Evolutionary conservation across 257 asterid genomes (phyloP).

Genomic region (Fraxinus quadrangulata): DNA sequence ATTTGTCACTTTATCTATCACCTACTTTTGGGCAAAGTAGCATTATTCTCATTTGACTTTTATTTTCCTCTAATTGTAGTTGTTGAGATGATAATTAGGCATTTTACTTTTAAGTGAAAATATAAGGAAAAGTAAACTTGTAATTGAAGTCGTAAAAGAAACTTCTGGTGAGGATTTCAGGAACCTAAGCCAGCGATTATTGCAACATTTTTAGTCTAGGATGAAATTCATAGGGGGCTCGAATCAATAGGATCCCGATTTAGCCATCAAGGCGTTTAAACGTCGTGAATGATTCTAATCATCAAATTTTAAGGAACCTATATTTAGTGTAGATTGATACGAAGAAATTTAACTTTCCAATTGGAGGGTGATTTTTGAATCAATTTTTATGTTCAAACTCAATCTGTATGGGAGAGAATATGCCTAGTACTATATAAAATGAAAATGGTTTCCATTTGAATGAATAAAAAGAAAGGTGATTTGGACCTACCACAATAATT

Average conservation of each 20-base stretch:
- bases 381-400: neutral
- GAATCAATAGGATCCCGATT: neutral
- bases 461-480: neutral
- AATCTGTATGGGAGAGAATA: no score
- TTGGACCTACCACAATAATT: slow-evolving; percentile 21
- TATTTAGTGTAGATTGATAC: neutral
- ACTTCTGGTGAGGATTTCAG: neutral
- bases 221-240: neutral
- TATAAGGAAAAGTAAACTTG: neutral
- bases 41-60: neutral
- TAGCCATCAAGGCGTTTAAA: neutral
- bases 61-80: neutral
- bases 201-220: neutral
- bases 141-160: neutral
- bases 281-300: no score
- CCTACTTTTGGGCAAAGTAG: no score
- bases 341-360: neutral
- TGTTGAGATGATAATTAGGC: neutral
- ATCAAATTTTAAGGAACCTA: no score
- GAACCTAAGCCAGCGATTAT: neutral
- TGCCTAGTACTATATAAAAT: neutral
- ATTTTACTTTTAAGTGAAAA: neutral
- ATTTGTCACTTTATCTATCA: no score
- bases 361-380: neutral
- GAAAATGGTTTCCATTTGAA: neutral